Evolutionary conservation across 2,329 filamentous ascomycete genomes (phyloP).

Genomic region (Trichoderma sp.): DNA sequence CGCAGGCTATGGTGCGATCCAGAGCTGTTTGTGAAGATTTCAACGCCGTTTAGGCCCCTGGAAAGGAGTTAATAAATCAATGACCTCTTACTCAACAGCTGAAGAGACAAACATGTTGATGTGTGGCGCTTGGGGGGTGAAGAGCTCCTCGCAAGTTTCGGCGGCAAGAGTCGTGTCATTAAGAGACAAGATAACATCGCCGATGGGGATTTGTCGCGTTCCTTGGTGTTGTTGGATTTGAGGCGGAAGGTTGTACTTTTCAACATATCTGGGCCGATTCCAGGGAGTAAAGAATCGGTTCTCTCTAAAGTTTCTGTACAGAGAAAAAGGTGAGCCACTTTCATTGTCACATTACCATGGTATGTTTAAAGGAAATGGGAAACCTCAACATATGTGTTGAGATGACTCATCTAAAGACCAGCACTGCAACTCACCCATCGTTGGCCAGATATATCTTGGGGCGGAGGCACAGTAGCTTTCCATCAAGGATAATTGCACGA

Average conservation of each 20-base stretch:
- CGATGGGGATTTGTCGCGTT: conserved; percentile 43
- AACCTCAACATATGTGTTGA: too few species aligned
- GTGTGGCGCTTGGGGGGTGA: conserved; percentile 20
- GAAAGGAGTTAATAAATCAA: not conserved
- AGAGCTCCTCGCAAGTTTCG: conserved; percentile 43
- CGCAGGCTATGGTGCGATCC: conserved; percentile 55
- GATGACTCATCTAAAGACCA: not conserved
- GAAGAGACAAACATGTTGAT: conserved; percentile 8
- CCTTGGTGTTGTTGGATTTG: conserved; percentile 43
- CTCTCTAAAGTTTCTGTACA: conserved; percentile 48
- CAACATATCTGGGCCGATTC: conserved; percentile 41
- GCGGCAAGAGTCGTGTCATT: conserved; percentile 46
- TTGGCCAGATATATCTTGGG: conserved; percentile 63
- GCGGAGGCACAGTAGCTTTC: conserved; percentile 70
- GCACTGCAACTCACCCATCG: conserved; percentile 35
- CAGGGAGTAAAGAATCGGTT: conserved; percentile 48
- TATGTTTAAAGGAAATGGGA: not conserved
- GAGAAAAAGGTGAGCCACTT: not conserved
- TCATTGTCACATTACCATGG: too few species aligned
- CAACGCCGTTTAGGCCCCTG: conserved; percentile 21
- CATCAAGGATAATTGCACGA: conserved; percentile 48
- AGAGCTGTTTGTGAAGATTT: conserved; percentile 34
- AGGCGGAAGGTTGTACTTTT: conserved; percentile 50
- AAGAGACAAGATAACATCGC: conserved; percentile 46
- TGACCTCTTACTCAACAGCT: not conserved